Conservation (phyloP, 768 basidiomycete genomes). For the Lactarius hatsudake region DNA sequence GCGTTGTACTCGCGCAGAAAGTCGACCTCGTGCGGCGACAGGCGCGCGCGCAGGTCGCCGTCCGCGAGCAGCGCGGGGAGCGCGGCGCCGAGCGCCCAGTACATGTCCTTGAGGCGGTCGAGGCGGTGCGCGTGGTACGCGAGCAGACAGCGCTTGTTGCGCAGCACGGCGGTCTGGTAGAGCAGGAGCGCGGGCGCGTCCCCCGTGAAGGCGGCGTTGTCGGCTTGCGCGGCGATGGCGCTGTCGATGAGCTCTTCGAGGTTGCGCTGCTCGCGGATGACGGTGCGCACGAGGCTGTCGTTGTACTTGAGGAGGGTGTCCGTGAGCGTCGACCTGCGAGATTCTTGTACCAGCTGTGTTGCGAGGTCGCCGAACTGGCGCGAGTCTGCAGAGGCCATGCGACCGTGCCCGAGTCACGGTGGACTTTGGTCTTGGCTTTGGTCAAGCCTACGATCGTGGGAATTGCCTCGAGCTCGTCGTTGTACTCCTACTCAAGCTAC, state of each 20-base stretch:
- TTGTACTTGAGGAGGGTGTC: constrained; percentile 91
- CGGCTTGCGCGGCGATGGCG: constrained; percentile 35
- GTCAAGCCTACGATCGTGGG: background rate
- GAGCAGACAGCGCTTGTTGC: constrained; percentile 94
- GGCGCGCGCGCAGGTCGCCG: constrained; percentile 63
- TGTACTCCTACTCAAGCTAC: too few relatives aligned
- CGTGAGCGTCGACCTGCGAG: constrained; percentile 78
- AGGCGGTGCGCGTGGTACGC: constrained; percentile 89
- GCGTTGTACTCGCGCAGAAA: constrained; percentile 80
- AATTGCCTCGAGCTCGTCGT: background rate
- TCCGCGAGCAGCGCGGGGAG: constrained; percentile 77
- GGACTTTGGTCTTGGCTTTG: background rate
- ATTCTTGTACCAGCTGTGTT: constrained; percentile 83
- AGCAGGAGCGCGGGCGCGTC: constrained; percentile 67
- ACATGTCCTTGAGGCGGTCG: constrained; percentile 80
- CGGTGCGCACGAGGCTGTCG: constrained; percentile 76
- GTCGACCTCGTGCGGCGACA: constrained; percentile 81
- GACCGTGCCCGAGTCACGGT: background rate
- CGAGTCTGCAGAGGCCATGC: constrained; percentile 42
- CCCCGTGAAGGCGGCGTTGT: constrained; percentile 41
- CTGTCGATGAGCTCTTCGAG: constrained; percentile 57
- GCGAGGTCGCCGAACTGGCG: constrained; percentile 83
- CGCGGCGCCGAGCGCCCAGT: constrained; percentile 87
- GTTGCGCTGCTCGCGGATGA: constrained; percentile 89
- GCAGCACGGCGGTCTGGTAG: constrained; percentile 82